A percentile compares a stretch with the other conserved stretches of the same genome.
Evolutionary conservation across 148 eudicot genomes (phyloP).

Genomic region (Rhododendron simsii): DNA sequence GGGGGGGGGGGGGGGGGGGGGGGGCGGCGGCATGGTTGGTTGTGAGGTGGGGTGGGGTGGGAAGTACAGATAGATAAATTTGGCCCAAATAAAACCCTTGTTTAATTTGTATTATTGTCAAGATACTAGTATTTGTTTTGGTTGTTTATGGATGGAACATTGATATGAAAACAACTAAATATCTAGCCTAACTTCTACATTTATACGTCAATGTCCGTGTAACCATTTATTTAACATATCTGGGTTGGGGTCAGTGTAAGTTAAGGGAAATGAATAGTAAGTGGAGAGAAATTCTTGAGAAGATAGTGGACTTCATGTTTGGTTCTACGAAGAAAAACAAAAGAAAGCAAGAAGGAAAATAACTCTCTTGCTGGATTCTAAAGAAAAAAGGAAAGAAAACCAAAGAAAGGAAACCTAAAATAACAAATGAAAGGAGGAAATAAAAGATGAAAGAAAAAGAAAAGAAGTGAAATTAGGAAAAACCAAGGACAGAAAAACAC

Average conservation of each 20-base stretch:
- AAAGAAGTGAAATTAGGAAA: neutral
- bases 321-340: neutral
- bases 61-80: neutral
- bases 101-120: neutral
- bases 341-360: neutral
- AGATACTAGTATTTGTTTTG: neutral
- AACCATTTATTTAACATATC: too few species aligned
- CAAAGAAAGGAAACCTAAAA: neutral
- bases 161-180: too few species aligned
- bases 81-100: neutral
- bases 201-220: neutral
- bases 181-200: neutral
- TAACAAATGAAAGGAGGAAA: neutral
- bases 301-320: neutral
- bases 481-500: neutral
- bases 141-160: neutral
- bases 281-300: neutral
- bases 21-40: too few species aligned
- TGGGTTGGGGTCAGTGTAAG: too few species aligned
- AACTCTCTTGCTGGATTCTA: neutral
- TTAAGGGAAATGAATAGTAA: neutral
- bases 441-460: neutral
- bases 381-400: too few species aligned
- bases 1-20: too few species aligned
- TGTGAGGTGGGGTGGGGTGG: too few species aligned